Evolutionary conservation across 192 early-diverging fungal species (phyloP), one percentile per base, ranked within the genome.

Genomic region (Glomus cerebriforme): DNA sequence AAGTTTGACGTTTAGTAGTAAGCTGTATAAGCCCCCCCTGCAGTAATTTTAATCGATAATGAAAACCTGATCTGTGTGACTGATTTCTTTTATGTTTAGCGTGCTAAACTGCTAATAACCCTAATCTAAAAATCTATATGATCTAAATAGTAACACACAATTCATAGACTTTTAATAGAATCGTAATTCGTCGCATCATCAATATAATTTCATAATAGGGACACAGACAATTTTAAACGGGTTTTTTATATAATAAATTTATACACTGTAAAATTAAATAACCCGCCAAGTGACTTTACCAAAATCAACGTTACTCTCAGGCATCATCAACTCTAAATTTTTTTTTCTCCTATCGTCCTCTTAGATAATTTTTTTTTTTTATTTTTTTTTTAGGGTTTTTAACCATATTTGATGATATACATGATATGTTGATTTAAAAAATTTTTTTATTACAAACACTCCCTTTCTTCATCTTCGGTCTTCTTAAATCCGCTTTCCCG

Each of bases 271-370:
- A 54, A 22, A 54, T 54, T 19, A 5, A 54, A 54, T 19, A 68
- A 39, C 66, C 66, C 66, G 66, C 66, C 66, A 68, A 37, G 35
- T 68, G 19, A 67, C 65, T 34, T n/a, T 68, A 68, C 35, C 29
- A 68, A 68, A 68, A 68, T 43, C 66, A 68, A 68, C 31, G 66
- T n/a, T n/a, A n/a, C n/a, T n/a, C n/a, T n/a, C n/a, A n/a, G n/a
- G n/a, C n/a, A n/a, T n/a, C 63, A 68, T 68, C 66, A 68, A 68
- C 66, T 68, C 19, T 68, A 68, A 68, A n/a, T n/a, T 68, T 68
- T 68, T 68, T 66, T 68, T 68, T 39, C 35, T 29, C 27, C 31
- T 29, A 27, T n/a, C 31, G 12, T 12, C 47, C 45, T n/a, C n/a
- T 73, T 73, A 58, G 71, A 34, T 73, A 29, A 32, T 72, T 72